These are phyloP conservation scores for Groenewaldozyma tartarivorans DNA, from an alignment of 805 yeast genomes.

Conservation along the genomic window DNA sequence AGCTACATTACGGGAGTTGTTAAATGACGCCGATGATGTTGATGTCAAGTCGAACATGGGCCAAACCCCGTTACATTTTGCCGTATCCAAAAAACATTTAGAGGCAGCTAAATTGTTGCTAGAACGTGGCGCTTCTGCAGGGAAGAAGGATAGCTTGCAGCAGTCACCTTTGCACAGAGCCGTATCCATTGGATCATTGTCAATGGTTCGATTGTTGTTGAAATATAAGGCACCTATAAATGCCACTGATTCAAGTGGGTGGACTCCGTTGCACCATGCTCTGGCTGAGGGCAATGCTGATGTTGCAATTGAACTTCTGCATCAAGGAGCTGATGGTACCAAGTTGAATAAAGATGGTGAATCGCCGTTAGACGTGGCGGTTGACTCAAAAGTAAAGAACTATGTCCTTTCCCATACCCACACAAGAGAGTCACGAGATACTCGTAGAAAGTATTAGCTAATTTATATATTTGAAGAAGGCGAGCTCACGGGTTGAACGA, in stretches of 20 bases:
- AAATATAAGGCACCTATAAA: slow-evolving; percentile 55
- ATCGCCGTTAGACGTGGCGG: slow-evolving; percentile 45
- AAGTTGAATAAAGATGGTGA: slow-evolving; percentile 42
- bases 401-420: slow-evolving; percentile 9
- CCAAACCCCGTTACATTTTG: slow-evolving; percentile 65
- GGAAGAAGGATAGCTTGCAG: slow-evolving; percentile 57
- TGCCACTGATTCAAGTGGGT: slow-evolving; percentile 58
- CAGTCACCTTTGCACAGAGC: slow-evolving; percentile 75
- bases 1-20: slow-evolving; percentile 35
- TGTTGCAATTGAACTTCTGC: slow-evolving; percentile 51
- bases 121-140: slow-evolving; percentile 48
- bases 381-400: slow-evolving; percentile 40
- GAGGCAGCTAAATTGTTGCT: slow-evolving; percentile 48
- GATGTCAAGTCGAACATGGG: slow-evolving; percentile 57
- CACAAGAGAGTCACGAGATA: no score
- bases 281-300: slow-evolving; percentile 84
- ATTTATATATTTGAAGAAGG: no score
- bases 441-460: no score
- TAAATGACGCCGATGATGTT: slow-evolving; percentile 47
- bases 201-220: slow-evolving; percentile 46
- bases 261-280: slow-evolving; percentile 88
- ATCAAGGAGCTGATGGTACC: slow-evolving; percentile 55
- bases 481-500: no score
- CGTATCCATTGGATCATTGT: slow-evolving; percentile 60
- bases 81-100: slow-evolving; percentile 58